Evolutionary conservation across 2,329 filamentous ascomycete genomes (phyloP), one percentile per base, ranked within the genome.

Genomic region (Emmonsia crescens): DNA sequence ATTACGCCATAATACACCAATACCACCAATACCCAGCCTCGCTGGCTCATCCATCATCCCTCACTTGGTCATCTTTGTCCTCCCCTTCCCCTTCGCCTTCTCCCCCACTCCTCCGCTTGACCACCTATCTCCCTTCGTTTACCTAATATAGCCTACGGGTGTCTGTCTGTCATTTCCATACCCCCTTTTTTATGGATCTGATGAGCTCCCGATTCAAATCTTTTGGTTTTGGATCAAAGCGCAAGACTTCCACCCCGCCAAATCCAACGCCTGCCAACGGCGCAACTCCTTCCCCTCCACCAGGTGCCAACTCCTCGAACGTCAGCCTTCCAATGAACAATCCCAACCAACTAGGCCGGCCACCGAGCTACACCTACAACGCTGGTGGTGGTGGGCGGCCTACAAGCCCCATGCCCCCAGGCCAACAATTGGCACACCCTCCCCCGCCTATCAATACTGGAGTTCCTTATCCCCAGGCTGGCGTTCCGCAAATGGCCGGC

Each of bases 301-400:
- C 73, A 57, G 70, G 71, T 63, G 70, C 72, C 66, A 79, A 76
- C 68, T 75, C 77, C 52, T 80, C 79, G 36, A 76, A 74, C 60
- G 77, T 79, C 63, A 81, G 79, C 67, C 76, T 82, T 54, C 75
- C 81, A 68, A 85, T 85, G 79, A 85, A 84, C 67, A 72, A 72
- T 61, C 77, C 76, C 66, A 79, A 81, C 65, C 77, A 78, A 49
- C 76, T 83, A 67, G 84, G 83, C 67, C 81, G 84, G 63, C 85
- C 85, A 67, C 85, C 85, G 51, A 85, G 83, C 70, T 87, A 87
- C 73, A 81, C 83, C 63, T 83, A 84, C 69, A 75, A 75, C 63
- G 79, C 79, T 71, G 64, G 65, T 65, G 79, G 77, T 71, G 64
- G 63, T 65, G 79, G 77, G 67, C 78, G 81, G 61, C 78, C 81